Base-by-base conservation (phyloP, 345 rosid genomes). In the Pistacia integerrima region DNA sequence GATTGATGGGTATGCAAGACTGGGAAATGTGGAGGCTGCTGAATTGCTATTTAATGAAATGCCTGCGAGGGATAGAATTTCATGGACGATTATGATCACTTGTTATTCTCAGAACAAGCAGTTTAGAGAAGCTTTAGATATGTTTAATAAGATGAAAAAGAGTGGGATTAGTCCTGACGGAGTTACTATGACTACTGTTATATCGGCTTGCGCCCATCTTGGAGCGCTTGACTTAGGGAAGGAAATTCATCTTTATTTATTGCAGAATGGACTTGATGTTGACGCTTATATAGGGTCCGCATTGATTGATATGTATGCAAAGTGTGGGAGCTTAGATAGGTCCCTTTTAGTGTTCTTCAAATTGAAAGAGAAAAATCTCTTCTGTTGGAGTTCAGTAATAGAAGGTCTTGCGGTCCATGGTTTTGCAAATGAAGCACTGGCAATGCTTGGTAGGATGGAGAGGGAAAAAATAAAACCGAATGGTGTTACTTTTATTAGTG, bases 241-340 rank as follows among this genome's bases (percentile, higher is more conserved):
- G 74, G 84, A 84, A 77, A 88, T 92, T 77, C 98, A 94, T 83
- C 73, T 81, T 57, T 94, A 82, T 80, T 76, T 83, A 13, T 62
- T 82, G 81, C 85, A 77, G 75, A 85, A 77, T 46, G 84, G 82
- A 69, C 88, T 94, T 80, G 51, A 85, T 68, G 77, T 92, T 46
- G 97, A 92, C 82, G 97, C 91, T 44, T 91, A 85, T 57, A 83
- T 91, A 70, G 98, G 97, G 11, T 94, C 98, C 67, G 92, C 94
- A 11, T 51, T 94, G 65, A 81, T 92, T 36, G 93, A 94, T 79
- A 92, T 92, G 97, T 94, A 94, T 64, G 90, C 97, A 1, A 94
- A 94, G 82, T 92, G 98, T 14, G 97, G 97, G 44, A 84, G 83
- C 78, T 77, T 91, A 56, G 90, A 88, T 14, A 82, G 67, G 58